Percentiles rank a stretch among this genome's conserved stretches.
Evolutionary conservation across 495 filamentous ascomycete genomes (phyloP).

Genomic region (Aspergillus bridgeri): DNA sequence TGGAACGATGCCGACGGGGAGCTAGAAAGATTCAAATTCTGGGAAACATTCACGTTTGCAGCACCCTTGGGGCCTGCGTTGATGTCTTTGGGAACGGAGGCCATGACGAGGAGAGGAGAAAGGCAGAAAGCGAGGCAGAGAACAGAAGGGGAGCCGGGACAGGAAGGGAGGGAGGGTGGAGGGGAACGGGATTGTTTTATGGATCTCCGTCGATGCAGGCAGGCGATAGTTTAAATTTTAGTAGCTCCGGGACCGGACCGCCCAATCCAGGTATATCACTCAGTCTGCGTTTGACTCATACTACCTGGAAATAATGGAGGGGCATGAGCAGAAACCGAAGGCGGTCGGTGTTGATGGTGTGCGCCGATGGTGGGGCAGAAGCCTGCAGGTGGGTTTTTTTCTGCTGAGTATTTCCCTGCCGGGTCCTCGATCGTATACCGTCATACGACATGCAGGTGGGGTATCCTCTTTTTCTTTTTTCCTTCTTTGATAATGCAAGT

Average conservation of each 20-base stretch:
- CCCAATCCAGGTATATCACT: background rate
- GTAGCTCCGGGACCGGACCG: background rate
- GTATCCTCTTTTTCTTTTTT: no score
- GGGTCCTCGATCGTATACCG: no score
- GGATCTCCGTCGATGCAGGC: background rate
- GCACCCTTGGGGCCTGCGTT: constrained; percentile 28
- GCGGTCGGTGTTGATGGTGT: background rate
- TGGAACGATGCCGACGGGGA: constrained; percentile 65
- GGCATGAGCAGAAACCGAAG: background rate
- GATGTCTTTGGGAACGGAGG: constrained; percentile 26
- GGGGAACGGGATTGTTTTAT: background rate
- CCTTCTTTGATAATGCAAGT: no score
- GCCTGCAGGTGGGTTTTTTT: background rate
- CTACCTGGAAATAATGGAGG: background rate
- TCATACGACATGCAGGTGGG: no score
- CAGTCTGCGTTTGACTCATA: background rate
- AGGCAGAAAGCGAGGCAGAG: background rate
- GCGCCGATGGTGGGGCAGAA: background rate
- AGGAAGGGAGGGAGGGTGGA: background rate
- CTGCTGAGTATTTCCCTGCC: background rate
- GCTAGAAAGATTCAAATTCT: constrained; percentile 54
- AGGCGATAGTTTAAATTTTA: background rate
- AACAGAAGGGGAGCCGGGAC: background rate
- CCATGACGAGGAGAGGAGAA: constrained; percentile 6
- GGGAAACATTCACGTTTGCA: constrained; percentile 42